These are phyloP conservation scores for Extremus antarcticus DNA, from an alignment of 495 filamentous ascomycete genomes.

Conservation along the genomic window DNA sequence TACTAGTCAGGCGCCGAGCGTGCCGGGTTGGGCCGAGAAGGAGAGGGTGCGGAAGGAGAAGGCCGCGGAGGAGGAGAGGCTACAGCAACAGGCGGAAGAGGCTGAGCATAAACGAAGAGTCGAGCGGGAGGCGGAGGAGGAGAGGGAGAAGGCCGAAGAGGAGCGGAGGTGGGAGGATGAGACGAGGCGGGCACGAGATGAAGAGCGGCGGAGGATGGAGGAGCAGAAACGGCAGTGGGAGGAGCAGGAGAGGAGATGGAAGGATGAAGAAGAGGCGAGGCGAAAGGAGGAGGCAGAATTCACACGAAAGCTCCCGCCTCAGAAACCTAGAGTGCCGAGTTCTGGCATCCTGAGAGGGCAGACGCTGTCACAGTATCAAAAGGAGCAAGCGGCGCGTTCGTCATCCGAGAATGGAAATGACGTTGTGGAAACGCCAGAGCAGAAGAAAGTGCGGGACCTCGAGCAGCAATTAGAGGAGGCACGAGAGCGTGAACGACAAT, in stretches of 20 bases:
- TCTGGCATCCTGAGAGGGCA: slow-evolving; percentile 68
- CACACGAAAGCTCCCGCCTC: slow-evolving; percentile 42
- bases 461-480: slow-evolving; percentile 79
- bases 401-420: slow-evolving; percentile 27
- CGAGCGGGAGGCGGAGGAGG: slow-evolving; percentile 60
- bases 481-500: slow-evolving; percentile 73
- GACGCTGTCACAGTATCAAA: slow-evolving; percentile 74
- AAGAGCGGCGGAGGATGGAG: slow-evolving; percentile 57
- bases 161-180: slow-evolving; percentile 74
- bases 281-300: slow-evolving; percentile 62
- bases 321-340: slow-evolving; percentile 38
- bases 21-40: slow-evolving; percentile 63
- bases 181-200: slow-evolving; percentile 52
- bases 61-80: slow-evolving; percentile 47
- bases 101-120: slow-evolving; percentile 48
- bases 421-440: slow-evolving; percentile 25
- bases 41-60: slow-evolving; percentile 48
- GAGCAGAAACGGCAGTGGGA: slow-evolving; percentile 74
- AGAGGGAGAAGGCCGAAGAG: slow-evolving; percentile 55
- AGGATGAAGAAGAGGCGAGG: slow-evolving; percentile 66
- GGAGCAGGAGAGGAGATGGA: slow-evolving; percentile 74
- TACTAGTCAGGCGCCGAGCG: slow-evolving; percentile 65
- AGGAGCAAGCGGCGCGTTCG: slow-evolving; percentile 34
- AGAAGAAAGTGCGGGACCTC: slow-evolving; percentile 64
- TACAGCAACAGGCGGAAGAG: slow-evolving; percentile 52